Percentiles rank a stretch among this genome's conserved stretches.
Evolutionary conservation across 179 eudicot species (phyloP).

Genomic region (Monotropa hypopitys): DNA sequence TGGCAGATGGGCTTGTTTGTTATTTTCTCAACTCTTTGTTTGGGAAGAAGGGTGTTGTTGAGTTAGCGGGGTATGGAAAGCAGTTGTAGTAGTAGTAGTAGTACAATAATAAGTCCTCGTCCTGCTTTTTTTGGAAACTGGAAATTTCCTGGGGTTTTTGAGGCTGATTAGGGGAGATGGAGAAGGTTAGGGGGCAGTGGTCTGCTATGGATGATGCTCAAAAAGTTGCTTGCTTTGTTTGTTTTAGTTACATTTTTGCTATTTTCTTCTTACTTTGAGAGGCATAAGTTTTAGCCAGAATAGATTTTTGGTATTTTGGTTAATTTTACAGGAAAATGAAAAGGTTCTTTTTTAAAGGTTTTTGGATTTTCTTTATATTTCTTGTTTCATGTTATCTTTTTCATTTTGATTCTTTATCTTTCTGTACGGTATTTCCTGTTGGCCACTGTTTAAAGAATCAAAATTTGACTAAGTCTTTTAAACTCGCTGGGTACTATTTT

Average conservation of each 20-base stretch:
- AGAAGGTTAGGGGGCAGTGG: conserved; percentile 11
- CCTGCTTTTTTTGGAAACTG: conserved; percentile 4
- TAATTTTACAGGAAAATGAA: conserved; percentile 12
- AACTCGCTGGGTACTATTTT: background rate
- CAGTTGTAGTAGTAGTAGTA: conserved; percentile 11
- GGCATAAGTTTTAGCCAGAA: conserved; percentile 4
- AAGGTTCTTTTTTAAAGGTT: conserved; percentile 9
- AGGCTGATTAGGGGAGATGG: conserved; percentile 4
- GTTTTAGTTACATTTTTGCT: background rate
- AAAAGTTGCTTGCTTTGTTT: conserved; percentile 10
- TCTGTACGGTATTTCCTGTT: background rate
- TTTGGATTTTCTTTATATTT: background rate
- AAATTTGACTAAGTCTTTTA: background rate
- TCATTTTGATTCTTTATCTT: background rate
- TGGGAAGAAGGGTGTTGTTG: conserved; percentile 17
- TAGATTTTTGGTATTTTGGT: conserved; percentile 7
- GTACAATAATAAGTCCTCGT: conserved; percentile 14
- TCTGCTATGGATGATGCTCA: conserved; percentile 11
- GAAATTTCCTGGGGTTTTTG: background rate
- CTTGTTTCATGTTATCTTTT: background rate
- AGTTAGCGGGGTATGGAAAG: conserved; percentile 13
- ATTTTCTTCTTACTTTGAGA: conserved; percentile 4
- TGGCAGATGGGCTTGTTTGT: conserved; percentile 8
- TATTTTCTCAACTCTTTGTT: conserved; percentile 11
- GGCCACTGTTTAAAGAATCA: too few species aligned